phyloP scores from a whole-genome alignment of 805 yeast species.

The Metschnikowia lunata region DNA sequence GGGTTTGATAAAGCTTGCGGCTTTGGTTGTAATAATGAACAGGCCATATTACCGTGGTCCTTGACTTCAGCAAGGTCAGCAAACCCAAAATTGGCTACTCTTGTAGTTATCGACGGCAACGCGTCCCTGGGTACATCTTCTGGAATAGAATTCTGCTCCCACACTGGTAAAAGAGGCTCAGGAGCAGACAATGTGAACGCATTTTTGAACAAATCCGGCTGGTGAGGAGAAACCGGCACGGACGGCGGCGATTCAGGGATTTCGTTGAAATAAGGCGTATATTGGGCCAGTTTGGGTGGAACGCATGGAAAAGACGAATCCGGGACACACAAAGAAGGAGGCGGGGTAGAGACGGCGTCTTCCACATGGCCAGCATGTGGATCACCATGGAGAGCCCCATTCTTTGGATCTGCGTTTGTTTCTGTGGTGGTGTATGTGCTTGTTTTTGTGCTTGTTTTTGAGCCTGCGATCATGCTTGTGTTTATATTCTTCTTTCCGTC shows the following conservation, averaged over 20 bases:
- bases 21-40: not conserved
- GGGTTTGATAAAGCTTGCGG: constrained; percentile 2
- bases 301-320: not conserved
- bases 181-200: not conserved
- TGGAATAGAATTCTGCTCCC: not conserved
- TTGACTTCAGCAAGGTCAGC: not conserved
- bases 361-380: constrained; percentile 11
- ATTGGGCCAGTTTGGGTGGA: not conserved
- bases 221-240: constrained; percentile 37
- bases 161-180: not conserved
- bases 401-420: not conserved
- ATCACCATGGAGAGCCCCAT: not conserved
- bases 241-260: constrained; percentile 45
- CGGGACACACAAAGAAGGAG: not conserved
- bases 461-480: too few relatives aligned
- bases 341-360: not conserved
- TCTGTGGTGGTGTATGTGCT: not conserved
- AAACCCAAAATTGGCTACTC: constrained; percentile 25
- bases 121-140: not conserved
- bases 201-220: constrained; percentile 1
- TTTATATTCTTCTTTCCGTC: too few relatives aligned
- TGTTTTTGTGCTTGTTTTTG: not conserved
- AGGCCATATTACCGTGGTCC: not conserved
- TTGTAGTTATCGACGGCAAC: constrained; percentile 15
- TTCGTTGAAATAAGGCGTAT: constrained; percentile 20